phyloP scores from a whole-genome alignment of 2,329 filamentous ascomycete genomes.

The Penicillium griseofulvum region DNA sequence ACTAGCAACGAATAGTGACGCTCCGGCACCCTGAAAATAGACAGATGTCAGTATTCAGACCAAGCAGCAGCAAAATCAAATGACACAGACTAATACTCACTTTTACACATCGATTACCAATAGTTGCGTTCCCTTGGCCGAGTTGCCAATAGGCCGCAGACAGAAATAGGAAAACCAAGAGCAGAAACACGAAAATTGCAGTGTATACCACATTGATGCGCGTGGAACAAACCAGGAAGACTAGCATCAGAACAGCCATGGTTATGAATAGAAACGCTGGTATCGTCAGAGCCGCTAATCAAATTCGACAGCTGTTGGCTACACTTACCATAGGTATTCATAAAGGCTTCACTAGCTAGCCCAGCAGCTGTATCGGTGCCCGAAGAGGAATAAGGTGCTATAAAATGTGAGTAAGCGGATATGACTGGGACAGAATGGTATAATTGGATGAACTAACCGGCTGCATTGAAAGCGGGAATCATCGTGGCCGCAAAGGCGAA shows the following conservation, averaged over 20 bases:
- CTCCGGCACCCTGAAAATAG: conserved; percentile 43
- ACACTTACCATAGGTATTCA: conserved; percentile 25
- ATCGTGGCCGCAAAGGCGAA: conserved; percentile 56
- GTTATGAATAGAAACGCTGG: conserved; percentile 60
- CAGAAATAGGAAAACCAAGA: conserved; percentile 58
- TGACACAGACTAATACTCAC: conserved; percentile 11
- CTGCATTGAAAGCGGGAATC: conserved; percentile 54
- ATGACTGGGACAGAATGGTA: conserved; percentile 50
- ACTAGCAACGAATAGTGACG: conserved; percentile 49
- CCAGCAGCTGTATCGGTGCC: conserved; percentile 25
- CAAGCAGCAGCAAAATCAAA: neutral
- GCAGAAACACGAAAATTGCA: conserved; percentile 65
- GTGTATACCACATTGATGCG: conserved; percentile 71
- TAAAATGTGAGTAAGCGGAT: neutral
- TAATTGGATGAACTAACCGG: conserved; percentile 46
- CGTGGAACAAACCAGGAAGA: conserved; percentile 68
- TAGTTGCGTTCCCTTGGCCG: conserved; percentile 40
- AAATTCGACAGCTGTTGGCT: accelerated
- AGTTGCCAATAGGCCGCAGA: conserved; percentile 60
- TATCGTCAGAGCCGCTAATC: neutral
- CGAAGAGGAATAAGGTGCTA: conserved; percentile 28
- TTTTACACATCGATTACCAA: conserved; percentile 31
- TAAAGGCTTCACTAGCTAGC: conserved; percentile 20
- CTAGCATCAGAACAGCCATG: conserved; percentile 64
- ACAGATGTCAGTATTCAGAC: neutral